These are phyloP conservation scores for Paramecium sonneborni DNA, from an alignment of 73 alveolate genomes.

Conservation along the genomic window DNA sequence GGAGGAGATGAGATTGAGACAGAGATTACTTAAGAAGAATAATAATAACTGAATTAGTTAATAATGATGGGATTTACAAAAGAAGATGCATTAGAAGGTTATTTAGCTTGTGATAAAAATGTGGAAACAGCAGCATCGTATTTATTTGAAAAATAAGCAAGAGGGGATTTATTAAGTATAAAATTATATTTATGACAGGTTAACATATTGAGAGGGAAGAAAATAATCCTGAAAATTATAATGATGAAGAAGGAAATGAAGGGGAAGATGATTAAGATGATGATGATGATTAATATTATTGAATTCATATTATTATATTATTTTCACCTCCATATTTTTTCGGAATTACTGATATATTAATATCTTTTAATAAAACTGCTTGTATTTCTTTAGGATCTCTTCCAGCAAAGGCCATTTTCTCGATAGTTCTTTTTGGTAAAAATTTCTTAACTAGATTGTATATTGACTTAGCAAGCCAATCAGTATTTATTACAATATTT, in stretches of 20 bases:
- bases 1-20: conserved; percentile 21
- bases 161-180: conserved; percentile 54
- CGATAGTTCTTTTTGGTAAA: neutral
- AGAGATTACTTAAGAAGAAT: neutral
- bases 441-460: neutral
- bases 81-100: conserved; percentile 59
- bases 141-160: conserved; percentile 21
- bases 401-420: conserved; percentile 22
- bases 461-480: neutral
- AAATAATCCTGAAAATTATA: neutral
- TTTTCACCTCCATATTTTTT: neutral
- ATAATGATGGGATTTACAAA: conserved; percentile 37
- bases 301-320: neutral
- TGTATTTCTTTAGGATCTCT: neutral
- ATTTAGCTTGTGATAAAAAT: conserved; percentile 58
- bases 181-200: neutral
- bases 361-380: neutral
- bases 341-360: neutral
- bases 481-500: neutral
- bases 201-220: neutral
- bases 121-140: conserved; percentile 47
- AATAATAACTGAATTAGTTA: neutral
- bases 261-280: conserved; percentile 8
- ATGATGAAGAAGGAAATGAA: neutral
- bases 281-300: conserved; percentile 9